Evolutionary conservation across 495 filamentous ascomycete genomes (phyloP).

Genomic region (Astrothelium subdiscretum): DNA sequence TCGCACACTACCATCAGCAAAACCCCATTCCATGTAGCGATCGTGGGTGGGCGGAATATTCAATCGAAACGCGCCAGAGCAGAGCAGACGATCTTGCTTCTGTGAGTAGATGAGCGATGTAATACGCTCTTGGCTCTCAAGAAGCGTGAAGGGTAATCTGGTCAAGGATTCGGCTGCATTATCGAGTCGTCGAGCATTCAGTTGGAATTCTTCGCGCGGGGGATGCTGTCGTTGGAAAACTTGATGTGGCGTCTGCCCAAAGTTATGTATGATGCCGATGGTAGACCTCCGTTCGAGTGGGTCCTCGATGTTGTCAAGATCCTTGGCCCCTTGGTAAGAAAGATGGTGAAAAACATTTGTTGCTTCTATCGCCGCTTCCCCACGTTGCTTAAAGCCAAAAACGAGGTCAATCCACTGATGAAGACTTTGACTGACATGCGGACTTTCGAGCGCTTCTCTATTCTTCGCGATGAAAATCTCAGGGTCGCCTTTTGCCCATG

Average conservation of each 20-base stretch:
- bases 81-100: conserved; percentile 74
- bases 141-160: conserved; percentile 66
- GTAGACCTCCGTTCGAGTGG: conserved; percentile 71
- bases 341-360: conserved; percentile 93
- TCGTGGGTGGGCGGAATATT: conserved; percentile 82
- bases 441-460: conserved; percentile 85
- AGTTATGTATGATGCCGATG: conserved; percentile 95
- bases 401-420: conserved; percentile 95
- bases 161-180: conserved; percentile 65
- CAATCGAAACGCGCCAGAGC: conserved; percentile 67
- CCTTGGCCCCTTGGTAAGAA: conserved; percentile 85
- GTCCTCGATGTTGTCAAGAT: conserved; percentile 85
- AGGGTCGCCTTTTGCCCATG: conserved; percentile 94
- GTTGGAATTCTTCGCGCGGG: conserved; percentile 49
- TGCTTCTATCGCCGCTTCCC: conserved; percentile 81
- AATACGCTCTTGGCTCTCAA: conserved; percentile 73
- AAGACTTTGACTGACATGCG: conserved; percentile 79
- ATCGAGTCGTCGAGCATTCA: conserved; percentile 60
- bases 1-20: conserved; percentile 80
- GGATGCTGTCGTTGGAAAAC: conserved; percentile 77
- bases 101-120: conserved; percentile 63
- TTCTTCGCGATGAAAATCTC: conserved; percentile 93
- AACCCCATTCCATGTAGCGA: conserved; percentile 93
- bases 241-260: conserved; percentile 93
- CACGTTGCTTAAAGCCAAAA: conserved; percentile 90